These are phyloP conservation scores for Fusarium mundagurra DNA, from an alignment of 2,329 filamentous ascomycete genomes.

Conservation along the genomic window DNA sequence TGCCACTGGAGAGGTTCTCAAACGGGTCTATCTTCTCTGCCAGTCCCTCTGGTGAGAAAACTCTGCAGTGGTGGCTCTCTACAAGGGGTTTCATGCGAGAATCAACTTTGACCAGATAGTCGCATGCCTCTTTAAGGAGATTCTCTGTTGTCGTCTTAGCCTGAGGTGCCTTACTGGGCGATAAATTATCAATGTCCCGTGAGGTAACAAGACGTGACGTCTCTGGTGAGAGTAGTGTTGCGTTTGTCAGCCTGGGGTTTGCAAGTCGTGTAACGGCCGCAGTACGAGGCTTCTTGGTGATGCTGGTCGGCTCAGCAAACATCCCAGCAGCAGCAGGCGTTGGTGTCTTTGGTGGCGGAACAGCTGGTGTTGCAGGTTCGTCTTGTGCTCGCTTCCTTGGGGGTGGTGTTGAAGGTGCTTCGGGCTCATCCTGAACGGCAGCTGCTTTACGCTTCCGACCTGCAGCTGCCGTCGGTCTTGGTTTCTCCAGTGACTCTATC, in stretches of 20 bases:
- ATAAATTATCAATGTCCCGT: conserved; percentile 57
- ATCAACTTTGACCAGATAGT: conserved; percentile 78
- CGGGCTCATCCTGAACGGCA: conserved; percentile 33
- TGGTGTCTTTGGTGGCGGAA: conserved; percentile 55
- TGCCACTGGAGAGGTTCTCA: conserved; percentile 81
- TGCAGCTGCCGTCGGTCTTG: conserved; percentile 31
- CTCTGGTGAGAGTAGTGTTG: conserved; percentile 75
- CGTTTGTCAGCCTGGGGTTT: conserved; percentile 73
- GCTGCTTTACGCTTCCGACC: conserved; percentile 50
- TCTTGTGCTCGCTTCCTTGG: conserved; percentile 46
- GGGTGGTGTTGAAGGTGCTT: conserved; percentile 45
- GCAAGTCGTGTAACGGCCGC: conserved; percentile 64
- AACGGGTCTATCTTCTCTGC: conserved; percentile 90
- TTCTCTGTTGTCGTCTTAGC: conserved; percentile 70
- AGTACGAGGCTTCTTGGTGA: conserved; percentile 52
- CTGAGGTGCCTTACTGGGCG: conserved; percentile 54
- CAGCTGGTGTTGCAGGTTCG: conserved; percentile 26
- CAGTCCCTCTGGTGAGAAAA: conserved; percentile 86
- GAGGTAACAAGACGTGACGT: conserved; percentile 70
- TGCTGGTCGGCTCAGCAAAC: conserved; percentile 47
- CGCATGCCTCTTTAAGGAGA: conserved; percentile 78
- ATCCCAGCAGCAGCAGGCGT: conserved; percentile 57
- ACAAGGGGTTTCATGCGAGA: conserved; percentile 76
- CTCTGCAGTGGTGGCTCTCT: conserved; percentile 76
- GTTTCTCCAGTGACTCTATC: conserved; percentile 29